These are phyloP conservation scores for Mallotus japonicus DNA, from an alignment of 441 rosid species.

Conservation along the genomic window DNA sequence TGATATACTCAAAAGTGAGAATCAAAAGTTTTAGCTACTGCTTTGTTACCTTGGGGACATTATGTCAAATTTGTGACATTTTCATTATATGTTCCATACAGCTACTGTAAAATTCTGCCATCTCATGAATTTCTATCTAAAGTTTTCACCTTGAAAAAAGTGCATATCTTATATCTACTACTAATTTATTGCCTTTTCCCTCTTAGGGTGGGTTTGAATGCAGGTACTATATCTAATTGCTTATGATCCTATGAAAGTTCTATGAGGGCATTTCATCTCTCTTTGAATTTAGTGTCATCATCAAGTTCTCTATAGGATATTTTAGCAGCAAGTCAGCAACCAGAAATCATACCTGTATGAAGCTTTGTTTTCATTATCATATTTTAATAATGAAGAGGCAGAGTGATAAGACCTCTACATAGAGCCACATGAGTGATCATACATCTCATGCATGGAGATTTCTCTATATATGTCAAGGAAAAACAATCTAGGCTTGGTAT, in stretches of 20 bases:
- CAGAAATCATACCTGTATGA: neutral
- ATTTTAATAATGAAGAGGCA: neutral
- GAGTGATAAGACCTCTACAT: neutral
- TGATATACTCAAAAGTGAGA: neutral
- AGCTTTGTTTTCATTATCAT: neutral
- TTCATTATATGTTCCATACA: neutral
- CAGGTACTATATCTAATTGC: neutral
- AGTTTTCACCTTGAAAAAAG: neutral
- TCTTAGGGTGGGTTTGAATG: neutral
- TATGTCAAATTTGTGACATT: neutral
- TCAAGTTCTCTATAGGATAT: neutral
- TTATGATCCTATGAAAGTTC: neutral
- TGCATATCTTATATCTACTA: neutral
- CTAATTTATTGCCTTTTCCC: neutral
- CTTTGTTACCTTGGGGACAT: neutral
- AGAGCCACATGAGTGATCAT: neutral
- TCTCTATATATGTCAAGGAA: no score
- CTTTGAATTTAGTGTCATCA: neutral
- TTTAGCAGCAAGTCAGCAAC: neutral
- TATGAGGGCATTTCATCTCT: neutral
- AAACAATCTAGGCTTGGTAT: no score
- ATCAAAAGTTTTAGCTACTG: neutral
- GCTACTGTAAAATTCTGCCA: neutral
- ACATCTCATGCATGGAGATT: neutral
- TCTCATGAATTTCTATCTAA: neutral